phyloP scores from a whole-genome alignment of 169 alveolate species.

The Eimeria acervulina region DNA sequence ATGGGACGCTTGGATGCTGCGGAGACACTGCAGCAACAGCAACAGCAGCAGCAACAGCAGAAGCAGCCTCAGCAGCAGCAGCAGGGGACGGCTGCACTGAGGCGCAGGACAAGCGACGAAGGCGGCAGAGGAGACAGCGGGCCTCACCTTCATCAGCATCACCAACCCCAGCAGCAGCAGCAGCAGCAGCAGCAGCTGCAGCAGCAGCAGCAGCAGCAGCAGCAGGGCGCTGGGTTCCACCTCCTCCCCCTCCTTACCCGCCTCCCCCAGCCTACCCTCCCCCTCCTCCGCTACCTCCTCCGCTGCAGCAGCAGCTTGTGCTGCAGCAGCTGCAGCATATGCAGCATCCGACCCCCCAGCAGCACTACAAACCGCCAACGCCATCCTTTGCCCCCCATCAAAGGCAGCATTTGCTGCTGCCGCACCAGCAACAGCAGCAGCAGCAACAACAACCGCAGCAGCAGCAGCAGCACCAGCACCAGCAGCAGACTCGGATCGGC shows the following conservation, averaged over 20 bases:
- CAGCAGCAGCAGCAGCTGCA: conserved; percentile 37
- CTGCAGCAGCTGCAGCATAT: conserved; percentile 1
- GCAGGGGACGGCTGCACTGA: not conserved
- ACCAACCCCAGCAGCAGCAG: not conserved
- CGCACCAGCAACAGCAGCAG: not conserved
- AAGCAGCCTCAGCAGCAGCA: not conserved
- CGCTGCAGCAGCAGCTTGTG: conserved; percentile 2
- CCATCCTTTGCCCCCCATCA: not conserved
- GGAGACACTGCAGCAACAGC: conserved; percentile 38
- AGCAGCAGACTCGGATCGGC: not conserved
- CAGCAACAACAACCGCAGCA: not conserved
- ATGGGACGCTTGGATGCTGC: not conserved
- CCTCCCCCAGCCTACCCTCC: conserved; percentile 17
- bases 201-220: conserved; percentile 32
- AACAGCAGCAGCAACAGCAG: conserved; percentile 32
- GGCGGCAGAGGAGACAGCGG: conserved; percentile 49
- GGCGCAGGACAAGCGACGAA: not conserved
- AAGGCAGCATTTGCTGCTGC: not conserved
- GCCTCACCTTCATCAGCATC: not conserved
- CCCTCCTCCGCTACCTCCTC: conserved; percentile 2
- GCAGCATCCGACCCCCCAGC: not conserved
- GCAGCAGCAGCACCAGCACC: conserved; percentile 39
- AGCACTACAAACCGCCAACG: not conserved
- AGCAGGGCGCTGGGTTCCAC: not conserved
- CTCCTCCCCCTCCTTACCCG: conserved; percentile 40